Evolutionary conservation across 2,329 filamentous ascomycete species (phyloP), one percentile per base, ranked within the genome.

Genomic region (Neonectria coccinea): DNA sequence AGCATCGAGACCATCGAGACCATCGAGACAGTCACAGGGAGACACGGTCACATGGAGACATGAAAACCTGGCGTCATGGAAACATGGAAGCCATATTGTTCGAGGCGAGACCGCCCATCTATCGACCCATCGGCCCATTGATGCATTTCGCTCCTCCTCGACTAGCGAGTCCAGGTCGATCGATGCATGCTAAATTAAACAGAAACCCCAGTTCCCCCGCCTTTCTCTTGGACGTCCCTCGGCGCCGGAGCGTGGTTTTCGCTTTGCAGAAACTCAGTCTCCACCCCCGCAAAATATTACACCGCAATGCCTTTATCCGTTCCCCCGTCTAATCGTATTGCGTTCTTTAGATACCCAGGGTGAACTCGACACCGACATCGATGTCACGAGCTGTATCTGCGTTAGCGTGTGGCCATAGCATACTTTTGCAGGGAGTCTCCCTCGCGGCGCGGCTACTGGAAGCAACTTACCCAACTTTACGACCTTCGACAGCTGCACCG

Each of bases 401-500:
- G 45, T 73, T 74, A 77, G 73, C 57, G 59, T 39, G 33, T 57
- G 53, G 6, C 52, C 29, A 42, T 54, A 9, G 44, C 20, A 50
- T 29, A 50, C n/a, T 29, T 20, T n/a, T 36, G 20, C 25, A n/a
- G 12, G 25, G 29, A 9, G 4, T 27, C 7, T 10, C 11, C 48
- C 20, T 39, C 39, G 9, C 7, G 42, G 27, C 36, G 12, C 18
- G 29, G 16, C 42, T 29, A 22, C 44, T 39, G n/a, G 31, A 44
- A 29, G 55, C 7, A 48, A 87, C 90, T 85, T 84, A 92, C 91
- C 93, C 90, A 97, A 92, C 91, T 98, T 98, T 76, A 99, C 96
- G 73, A 99, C 92, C 89, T 97, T 98, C 76, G 94, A 97, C 82
- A 99, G 95, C 83, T 99, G 95, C 70, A 99, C 96, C 31, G 94